phyloP scores from a whole-genome alignment of 768 basidiomycete species.

The Naganishia randhawae region DNA sequence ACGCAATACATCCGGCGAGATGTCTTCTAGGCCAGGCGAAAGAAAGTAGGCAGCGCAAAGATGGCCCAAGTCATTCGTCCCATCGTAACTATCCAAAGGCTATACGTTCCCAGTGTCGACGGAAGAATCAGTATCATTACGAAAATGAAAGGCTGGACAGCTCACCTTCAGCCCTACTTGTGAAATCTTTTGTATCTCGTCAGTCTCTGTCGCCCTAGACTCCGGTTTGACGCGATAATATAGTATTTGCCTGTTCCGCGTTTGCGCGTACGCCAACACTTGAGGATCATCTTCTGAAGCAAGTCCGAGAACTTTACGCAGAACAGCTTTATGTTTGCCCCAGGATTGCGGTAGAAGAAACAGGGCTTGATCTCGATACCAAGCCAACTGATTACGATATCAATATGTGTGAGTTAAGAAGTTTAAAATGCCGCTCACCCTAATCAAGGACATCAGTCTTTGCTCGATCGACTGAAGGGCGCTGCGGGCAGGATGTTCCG shows the following conservation, averaged over 20 bases:
- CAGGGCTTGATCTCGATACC: slow-evolving; percentile 2
- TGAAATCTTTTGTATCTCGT: neutral
- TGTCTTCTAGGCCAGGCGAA: neutral
- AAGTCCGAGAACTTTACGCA: neutral
- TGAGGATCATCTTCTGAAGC: neutral
- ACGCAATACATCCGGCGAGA: neutral
- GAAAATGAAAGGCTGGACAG: neutral
- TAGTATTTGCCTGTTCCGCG: neutral
- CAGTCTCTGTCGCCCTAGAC: neutral
- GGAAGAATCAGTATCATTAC: neutral
- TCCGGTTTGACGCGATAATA: neutral
- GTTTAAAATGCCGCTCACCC: neutral
- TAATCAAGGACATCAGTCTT: neutral
- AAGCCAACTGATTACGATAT: slow-evolving; percentile 6
- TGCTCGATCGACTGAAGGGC: neutral
- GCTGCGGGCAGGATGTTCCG: slow-evolving; percentile 1
- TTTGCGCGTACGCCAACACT: neutral
- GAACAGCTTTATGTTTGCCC: neutral
- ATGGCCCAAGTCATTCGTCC: neutral
- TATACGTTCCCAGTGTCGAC: neutral
- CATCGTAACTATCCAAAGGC: neutral
- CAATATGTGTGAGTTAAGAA: too few relatives aligned
- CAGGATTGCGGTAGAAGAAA: slow-evolving; percentile 6
- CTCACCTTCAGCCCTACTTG: neutral
- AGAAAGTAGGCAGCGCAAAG: neutral